Conservation (phyloP, 371 early-diverging fungal species). For the Catenaria anguillulae region DNA sequence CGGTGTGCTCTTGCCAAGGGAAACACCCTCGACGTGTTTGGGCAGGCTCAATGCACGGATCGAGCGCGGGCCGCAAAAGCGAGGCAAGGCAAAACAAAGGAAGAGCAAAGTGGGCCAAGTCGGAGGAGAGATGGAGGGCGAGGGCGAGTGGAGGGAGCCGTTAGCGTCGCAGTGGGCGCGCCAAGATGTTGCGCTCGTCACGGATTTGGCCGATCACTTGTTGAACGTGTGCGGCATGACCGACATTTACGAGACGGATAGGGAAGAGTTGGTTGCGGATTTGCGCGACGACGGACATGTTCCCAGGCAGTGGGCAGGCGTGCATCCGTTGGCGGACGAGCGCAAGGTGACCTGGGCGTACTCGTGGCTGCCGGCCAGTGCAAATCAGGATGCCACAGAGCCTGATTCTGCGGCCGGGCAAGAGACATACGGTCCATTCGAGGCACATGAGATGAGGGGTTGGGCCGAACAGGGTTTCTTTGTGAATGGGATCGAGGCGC, state of each 20-base stretch:
- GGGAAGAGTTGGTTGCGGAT: not conserved
- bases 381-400: too few species aligned
- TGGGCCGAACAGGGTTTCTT: not conserved
- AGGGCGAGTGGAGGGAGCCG: not conserved
- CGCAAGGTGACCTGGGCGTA: not conserved
- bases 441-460: not conserved
- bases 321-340: not conserved
- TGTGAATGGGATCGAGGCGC: not conserved
- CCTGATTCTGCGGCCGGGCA: not conserved
- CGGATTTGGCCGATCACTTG: conserved; percentile 8
- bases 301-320: not conserved
- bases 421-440: not conserved
- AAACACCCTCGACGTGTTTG: not conserved
- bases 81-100: too few species aligned
- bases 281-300: conserved; percentile 2
- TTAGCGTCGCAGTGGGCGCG: not conserved
- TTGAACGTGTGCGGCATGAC: not conserved
- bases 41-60: not conserved
- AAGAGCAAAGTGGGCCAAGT: too few species aligned
- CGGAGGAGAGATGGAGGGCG: too few species aligned
- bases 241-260: conserved; percentile 3
- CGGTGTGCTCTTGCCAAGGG: not conserved
- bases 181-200: conserved; percentile 7
- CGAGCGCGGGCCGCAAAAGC: not conserved
- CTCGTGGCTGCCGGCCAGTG: not conserved